A percentile compares a stretch with the other conserved stretches of the same genome.
Evolutionary conservation across 2,329 filamentous ascomycete species (phyloP).

Genomic region (Furcasterigmium furcatum): DNA sequence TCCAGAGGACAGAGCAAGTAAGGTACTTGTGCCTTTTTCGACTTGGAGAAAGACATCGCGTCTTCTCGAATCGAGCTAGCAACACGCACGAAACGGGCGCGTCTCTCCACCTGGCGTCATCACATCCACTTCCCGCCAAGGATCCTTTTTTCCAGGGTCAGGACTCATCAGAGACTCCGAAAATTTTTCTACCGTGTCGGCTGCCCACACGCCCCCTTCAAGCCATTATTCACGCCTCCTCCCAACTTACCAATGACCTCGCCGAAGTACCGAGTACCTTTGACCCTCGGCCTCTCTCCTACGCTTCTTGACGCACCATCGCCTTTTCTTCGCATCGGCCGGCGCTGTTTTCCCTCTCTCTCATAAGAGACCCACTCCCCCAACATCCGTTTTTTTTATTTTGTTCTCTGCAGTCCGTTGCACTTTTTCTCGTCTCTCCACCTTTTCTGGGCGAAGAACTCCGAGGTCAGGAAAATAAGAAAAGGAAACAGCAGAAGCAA

Average conservation of each 20-base stretch:
- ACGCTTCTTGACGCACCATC: conserved; percentile 5
- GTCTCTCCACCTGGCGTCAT: conserved; percentile 1
- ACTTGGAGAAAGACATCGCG: too few relatives aligned
- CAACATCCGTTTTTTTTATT: conserved; percentile 9
- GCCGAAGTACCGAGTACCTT: too few relatives aligned
- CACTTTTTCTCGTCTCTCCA: too few relatives aligned
- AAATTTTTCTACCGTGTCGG: neutral
- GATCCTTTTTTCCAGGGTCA: neutral
- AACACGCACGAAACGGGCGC: neutral
- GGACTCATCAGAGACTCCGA: neutral
- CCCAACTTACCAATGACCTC: too few relatives aligned
- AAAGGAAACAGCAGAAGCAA: neutral
- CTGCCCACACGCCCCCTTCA: neutral
- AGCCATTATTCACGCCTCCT: too few relatives aligned
- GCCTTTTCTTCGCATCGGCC: neutral
- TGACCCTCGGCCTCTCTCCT: too few relatives aligned
- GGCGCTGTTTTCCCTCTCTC: conserved; percentile 8
- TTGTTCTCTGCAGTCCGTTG: neutral
- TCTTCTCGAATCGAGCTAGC: neutral
- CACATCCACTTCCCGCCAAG: neutral
- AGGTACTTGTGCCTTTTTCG: too few relatives aligned
- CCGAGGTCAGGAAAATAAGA: neutral
- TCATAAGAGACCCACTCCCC: conserved; percentile 12
- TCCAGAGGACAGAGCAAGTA: too few relatives aligned
- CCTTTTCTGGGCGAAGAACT: neutral